Base-by-base conservation (phyloP, 1,284 basidiomycete genomes). In the Fomitopsis palustris region DNA sequence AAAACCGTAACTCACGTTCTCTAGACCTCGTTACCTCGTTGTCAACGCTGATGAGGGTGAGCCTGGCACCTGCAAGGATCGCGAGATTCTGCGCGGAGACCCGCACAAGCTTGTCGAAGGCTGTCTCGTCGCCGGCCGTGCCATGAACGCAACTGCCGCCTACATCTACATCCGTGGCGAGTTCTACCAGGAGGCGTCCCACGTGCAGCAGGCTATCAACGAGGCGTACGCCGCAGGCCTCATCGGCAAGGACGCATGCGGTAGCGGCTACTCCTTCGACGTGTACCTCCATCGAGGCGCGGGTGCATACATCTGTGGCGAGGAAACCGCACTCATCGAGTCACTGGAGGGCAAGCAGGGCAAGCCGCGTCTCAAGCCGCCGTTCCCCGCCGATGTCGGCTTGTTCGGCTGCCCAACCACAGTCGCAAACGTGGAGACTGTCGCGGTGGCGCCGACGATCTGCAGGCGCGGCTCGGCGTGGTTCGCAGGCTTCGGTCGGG, bases 111-210 rank as follows among this genome's bases (percentile, higher is more conserved):
- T 99, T 60, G 83, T 99, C 68, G 97, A 99, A 76, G 96, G 96
- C 33, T 99, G 97, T 75, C 86, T 99, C 54, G 91, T 99, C 61
- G 96, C 96, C 52, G 96, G 96, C n/a, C 90, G 96, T 61, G 90
- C 83, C 19, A 99, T 98, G 96, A 98, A 98, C 76, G 96, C 96
- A 54, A 96, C 77, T 59, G 95, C 96, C 58, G 96, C 96, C 33
- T 99, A 98, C 83, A 99, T 99, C 75, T 99, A 98, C 78, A 95
- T 98, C 69, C 95, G 97, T 67, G 96, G 96, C 69, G 96, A 99
- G 77, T 99, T 99, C 77, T 90, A 92, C 78, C 92, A 95, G 75
- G 96, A 98, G 77, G 96, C 95, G 1, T 85, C 88, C 7, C 94
- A 96, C 74, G 83, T 98, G 47, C 93, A 96, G 75, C 89, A 94